Base-by-base conservation (phyloP, 495 filamentous ascomycete genomes). In the Hypoxylon trugodes region DNA sequence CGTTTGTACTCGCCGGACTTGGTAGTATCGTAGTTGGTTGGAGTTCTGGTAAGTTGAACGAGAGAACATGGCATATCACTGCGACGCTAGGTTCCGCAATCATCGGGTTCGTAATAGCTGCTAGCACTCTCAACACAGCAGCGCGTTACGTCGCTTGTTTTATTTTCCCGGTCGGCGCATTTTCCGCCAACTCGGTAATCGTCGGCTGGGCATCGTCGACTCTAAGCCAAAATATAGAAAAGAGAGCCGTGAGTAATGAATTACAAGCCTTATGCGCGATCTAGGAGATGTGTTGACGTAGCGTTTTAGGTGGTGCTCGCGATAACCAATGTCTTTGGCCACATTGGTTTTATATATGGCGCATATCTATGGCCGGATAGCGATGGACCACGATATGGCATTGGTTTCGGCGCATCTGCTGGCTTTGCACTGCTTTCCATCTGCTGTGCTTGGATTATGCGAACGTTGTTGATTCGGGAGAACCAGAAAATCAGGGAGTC, bases 21-120 rank as follows among this genome's bases (percentile, higher is more conserved):
- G 57, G 76, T 8, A 68, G 69, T 21, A 62, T 78, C 37, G 19
- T 66, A 16, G 68, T 74, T 16, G 73, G 71, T 24, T 77, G 70
- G 72, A 73, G 66, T 13, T 79, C 75, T 4, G 80, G 76, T 0
- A 66, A 61, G 28, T 65, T 70, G 40, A 78, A 80, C 53, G 80
- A 83, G 67, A 70, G 77, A 6, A 79, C 77, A 0, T 81, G 76
- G 77, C 77, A 82, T 59, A 81, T 84, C 62, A 77, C 76, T 16
- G 42, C 33, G 4, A 61, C 66, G 13, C 69, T 73, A 47, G 45
- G 43, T 13, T 49, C 77, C 21, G 79, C 79, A 7, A 71, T 77
- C 16, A 47, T 78, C 19, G 79, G 81, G 7, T 82, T 82, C 45
- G 59, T 79, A 3, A 67, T 78, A 7, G 70, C 66, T 7, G 57